Evolutionary conservation across 192 early-diverging fungal genomes (phyloP), one percentile per base, ranked within the genome.

Genomic region (Funneliformis geosporum): DNA sequence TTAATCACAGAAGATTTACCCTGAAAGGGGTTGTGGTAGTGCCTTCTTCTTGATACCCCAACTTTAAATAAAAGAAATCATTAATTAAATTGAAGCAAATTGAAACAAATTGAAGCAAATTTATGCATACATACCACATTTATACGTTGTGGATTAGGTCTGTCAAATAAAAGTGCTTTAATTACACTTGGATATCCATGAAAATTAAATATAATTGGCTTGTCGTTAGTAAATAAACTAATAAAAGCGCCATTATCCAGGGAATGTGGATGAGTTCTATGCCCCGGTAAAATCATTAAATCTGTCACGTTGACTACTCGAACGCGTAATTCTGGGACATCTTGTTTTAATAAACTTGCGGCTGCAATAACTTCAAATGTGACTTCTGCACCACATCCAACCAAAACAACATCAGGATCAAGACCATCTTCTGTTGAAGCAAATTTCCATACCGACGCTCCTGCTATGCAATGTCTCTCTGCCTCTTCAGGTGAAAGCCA

Each of bases 11-110:
- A 27, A 27, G 7, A 12, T 9, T 66, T 66, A 66, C 64, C 8
- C 62, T 47, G 82, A 86, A 86, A 12, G 85, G 85, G 5, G 84
- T 86, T 9, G 85, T 86, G 0, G 85, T 86, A 5, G 85, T 86
- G 16, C 85, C 84, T 81, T 86, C 84, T 68, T 86, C 85, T 60
- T 86, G 47, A 73, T 86, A 86, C 21, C 85, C 85, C 64, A 83
- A 68, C 84, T 84, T 23, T 18, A 28, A 64, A 12, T 10, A 60
- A 46, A 60, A 27, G 9, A 75, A 77, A 77, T 12, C 23, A 39
- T 44, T 14, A 80, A 33, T 33, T 0, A 33, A 33, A 33, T 33
- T 84, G 14, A 77, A 21, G 18, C 16, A n/a, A 18, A 65, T 44
- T 12, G 18, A 38, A n/a, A 33, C 46, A 46, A 46, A 12, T 9